Percentiles rank a stretch among this genome's conserved stretches.
These are phyloP conservation scores for Fistulinella prunicolor DNA, from an alignment of 768 basidiomycete genomes.

Conservation along the genomic window DNA sequence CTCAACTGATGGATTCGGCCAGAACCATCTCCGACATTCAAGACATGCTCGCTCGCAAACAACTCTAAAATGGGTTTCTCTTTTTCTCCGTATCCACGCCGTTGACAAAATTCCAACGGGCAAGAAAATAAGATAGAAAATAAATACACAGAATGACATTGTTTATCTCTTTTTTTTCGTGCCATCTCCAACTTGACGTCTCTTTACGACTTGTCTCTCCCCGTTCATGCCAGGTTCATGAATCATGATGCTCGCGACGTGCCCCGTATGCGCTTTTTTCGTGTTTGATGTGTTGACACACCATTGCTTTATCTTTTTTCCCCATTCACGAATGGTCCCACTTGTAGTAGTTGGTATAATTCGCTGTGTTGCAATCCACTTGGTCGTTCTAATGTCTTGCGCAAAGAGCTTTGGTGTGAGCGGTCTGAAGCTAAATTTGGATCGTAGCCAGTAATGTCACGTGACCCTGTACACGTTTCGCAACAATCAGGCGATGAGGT, in stretches of 20 bases:
- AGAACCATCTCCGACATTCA: constrained; percentile 73
- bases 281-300: constrained; percentile 5
- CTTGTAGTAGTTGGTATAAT: constrained; percentile 23
- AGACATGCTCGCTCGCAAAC: constrained; percentile 57
- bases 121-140: not conserved
- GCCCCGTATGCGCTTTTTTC: not conserved
- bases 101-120: constrained; percentile 2
- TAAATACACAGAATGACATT: constrained; percentile 4
- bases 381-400: not conserved
- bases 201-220: not conserved
- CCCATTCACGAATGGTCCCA: not conserved
- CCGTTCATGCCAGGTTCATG: constrained; percentile 28
- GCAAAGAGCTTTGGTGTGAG: no score
- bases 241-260: constrained; percentile 5
- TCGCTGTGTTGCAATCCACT: constrained; percentile 13
- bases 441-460: no score
- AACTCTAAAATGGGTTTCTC: constrained; percentile 16
- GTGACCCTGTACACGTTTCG: no score
- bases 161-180: constrained; percentile 4
- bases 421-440: no score
- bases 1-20: constrained; percentile 63
- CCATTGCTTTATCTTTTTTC: constrained; percentile 9
- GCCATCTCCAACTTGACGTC: not conserved
- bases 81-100: not conserved
- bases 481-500: no score